Percentiles rank a stretch among this genome's conserved stretches.
phyloP scores from a whole-genome alignment of 306 rosid species.

The Cicer cuneatum region DNA sequence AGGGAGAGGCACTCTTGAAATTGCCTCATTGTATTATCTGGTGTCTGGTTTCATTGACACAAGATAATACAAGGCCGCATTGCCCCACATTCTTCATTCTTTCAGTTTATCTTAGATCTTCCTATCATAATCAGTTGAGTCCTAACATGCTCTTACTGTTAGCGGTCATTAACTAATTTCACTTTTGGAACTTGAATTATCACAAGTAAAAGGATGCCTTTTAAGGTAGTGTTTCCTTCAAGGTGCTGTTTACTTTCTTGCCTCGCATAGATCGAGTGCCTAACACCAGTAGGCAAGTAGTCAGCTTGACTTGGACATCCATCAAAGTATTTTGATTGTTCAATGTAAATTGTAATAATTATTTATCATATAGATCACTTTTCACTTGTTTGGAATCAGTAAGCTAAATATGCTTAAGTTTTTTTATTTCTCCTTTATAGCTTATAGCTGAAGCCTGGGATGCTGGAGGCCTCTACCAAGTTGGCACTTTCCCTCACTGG shows the following conservation, averaged over 20 bases:
- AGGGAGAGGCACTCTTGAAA: not conserved
- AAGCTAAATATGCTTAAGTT: slow-evolving; percentile 33
- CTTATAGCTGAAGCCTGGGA: slow-evolving; percentile 99
- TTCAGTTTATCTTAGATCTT: not conserved
- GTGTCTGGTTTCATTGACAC: not conserved
- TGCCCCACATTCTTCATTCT: not conserved
- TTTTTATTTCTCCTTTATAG: slow-evolving; percentile 55
- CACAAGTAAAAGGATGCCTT: not conserved
- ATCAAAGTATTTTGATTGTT: slow-evolving; percentile 43
- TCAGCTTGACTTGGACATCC: slow-evolving; percentile 29
- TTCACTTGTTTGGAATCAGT: slow-evolving; percentile 36
- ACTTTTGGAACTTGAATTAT: slow-evolving; percentile 23
- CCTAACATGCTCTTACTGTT: not conserved
- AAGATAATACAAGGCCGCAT: not conserved
- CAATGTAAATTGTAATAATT: slow-evolving; percentile 25
- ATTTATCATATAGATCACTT: slow-evolving; percentile 25
- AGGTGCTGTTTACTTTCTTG: slow-evolving; percentile 33
- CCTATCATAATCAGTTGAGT: slow-evolving; percentile 1
- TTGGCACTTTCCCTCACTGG: slow-evolving; percentile 96
- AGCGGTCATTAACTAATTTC: slow-evolving; percentile 20
- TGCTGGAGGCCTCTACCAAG: slow-evolving; percentile 95
- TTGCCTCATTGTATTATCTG: not conserved
- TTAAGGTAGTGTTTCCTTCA: slow-evolving; percentile 37
- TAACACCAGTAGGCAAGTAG: not conserved
- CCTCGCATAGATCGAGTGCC: slow-evolving; percentile 29